Conservation (phyloP, 495 filamentous ascomycete genomes). For the Geoglossum glabrum region DNA sequence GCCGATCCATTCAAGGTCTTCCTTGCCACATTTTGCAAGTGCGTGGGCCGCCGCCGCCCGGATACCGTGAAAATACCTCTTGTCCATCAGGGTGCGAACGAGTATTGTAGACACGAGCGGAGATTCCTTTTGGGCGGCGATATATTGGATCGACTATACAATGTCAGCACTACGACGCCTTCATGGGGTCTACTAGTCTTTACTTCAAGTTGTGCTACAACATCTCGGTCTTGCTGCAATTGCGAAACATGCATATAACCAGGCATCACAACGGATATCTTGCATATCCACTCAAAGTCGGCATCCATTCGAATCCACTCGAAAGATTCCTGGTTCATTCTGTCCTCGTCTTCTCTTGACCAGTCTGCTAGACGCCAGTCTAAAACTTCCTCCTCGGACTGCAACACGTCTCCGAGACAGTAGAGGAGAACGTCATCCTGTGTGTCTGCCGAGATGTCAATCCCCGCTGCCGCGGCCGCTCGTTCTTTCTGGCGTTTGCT, state of each 20-base stretch:
- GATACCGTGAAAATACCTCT: constrained; percentile 82
- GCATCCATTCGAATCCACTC: constrained; percentile 98
- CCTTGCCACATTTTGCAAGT: constrained; percentile 50
- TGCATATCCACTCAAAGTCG: constrained; percentile 94
- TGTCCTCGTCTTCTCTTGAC: constrained; percentile 63
- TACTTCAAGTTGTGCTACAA: constrained; percentile 82
- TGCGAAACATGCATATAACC: constrained; percentile 96
- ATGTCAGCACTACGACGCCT: constrained; percentile 7
- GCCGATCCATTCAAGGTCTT: constrained; percentile 56
- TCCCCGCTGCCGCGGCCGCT: constrained; percentile 36
- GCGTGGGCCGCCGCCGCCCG: constrained; percentile 59
- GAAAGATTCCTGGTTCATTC: constrained; percentile 90
- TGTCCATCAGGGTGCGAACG: constrained; percentile 72
- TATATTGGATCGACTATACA: constrained; percentile 36
- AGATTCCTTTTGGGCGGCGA: constrained; percentile 37
- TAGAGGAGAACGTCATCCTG: constrained; percentile 79
- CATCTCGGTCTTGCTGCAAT: constrained; percentile 89
- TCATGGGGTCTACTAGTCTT: constrained; percentile 4
- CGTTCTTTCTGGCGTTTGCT: constrained; percentile 76
- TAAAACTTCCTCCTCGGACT: constrained; percentile 55
- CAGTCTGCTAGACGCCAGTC: constrained; percentile 79
- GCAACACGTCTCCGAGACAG: constrained; percentile 79
- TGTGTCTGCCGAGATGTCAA: constrained; percentile 39
- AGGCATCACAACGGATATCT: constrained; percentile 56
- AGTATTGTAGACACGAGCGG: constrained; percentile 70